Conservation (phyloP, 1,139 yeast species). For the Pichia sp. region DNA sequence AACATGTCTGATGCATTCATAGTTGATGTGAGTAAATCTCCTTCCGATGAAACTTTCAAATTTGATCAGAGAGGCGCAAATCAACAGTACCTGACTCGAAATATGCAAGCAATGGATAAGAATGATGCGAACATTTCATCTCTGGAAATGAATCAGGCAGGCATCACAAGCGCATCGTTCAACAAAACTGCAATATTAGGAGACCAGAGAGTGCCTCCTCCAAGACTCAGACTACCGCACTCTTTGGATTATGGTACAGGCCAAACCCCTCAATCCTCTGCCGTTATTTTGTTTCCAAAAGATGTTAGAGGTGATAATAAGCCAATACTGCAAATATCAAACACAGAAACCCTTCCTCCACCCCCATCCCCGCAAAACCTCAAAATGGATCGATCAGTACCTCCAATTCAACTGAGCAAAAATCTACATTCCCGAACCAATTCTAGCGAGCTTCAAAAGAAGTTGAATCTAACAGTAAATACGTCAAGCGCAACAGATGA, state of each 20-base stretch:
- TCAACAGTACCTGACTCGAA: not conserved
- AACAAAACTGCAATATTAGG: conserved; percentile 29
- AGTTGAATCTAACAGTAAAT: conserved; percentile 10
- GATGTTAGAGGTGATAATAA: conserved; percentile 23
- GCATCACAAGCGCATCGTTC: not conserved
- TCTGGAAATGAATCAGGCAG: not conserved
- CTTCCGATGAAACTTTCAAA: conserved; percentile 6
- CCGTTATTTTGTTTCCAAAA: conserved; percentile 31
- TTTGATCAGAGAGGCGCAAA: not conserved
- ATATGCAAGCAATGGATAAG: conserved; percentile 4
- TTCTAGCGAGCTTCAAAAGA: conserved; percentile 9
- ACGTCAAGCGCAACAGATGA: conserved; percentile 3
- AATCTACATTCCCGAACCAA: conserved; percentile 3
- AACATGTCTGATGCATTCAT: conserved; percentile 61
- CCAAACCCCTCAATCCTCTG: conserved; percentile 24
- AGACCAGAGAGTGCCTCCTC: conserved; percentile 29
- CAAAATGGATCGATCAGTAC: not conserved
- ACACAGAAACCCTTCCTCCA: conserved; percentile 3
- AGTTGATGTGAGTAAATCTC: conserved; percentile 36
- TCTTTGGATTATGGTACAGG: conserved; percentile 5
- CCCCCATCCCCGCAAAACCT: conserved; percentile 12
- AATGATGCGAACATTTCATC: not conserved
- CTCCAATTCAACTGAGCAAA: conserved; percentile 2
- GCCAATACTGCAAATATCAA: conserved; percentile 18
- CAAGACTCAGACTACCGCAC: conserved; percentile 21